Conservation (phyloP, 2,329 filamentous ascomycete genomes). For the Colletotrichum brevisporum region DNA sequence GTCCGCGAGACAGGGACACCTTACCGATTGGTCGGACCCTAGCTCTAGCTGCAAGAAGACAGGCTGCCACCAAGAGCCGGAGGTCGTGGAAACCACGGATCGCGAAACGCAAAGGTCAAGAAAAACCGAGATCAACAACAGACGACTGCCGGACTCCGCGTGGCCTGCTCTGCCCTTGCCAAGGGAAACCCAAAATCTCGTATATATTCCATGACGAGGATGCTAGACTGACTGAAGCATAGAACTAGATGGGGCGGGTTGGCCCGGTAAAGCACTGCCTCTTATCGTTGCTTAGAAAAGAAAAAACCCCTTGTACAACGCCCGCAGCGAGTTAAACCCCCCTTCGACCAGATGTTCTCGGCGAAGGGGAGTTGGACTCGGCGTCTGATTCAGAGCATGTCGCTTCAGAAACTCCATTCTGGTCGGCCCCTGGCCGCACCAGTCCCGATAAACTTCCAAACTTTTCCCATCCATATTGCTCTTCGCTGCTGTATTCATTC, state of each 20-base stretch:
- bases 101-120: not conserved
- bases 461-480: conserved; percentile 17
- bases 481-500: not conserved
- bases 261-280: not conserved
- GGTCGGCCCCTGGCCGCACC: not conserved
- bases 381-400: not conserved
- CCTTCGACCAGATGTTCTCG: not conserved
- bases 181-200: conserved; percentile 9
- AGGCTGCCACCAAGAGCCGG: not conserved
- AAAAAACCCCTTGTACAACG: not conserved
- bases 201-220: conserved; percentile 18
- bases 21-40: too few species aligned
- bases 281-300: not conserved
- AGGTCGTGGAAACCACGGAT: not conserved
- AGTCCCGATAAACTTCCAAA: conserved; percentile 4
- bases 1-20: too few species aligned
- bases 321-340: not conserved
- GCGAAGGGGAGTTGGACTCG: not conserved
- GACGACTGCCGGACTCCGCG: not conserved
- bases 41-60: too few species aligned
- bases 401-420: conserved; percentile 23
- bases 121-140: not conserved
- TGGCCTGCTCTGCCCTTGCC: conserved; percentile 1
- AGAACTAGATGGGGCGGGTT: not conserved
- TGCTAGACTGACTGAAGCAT: not conserved